These are phyloP conservation scores for Collybiopsis confluens DNA, from an alignment of 768 basidiomycete species.

Conservation along the genomic window DNA sequence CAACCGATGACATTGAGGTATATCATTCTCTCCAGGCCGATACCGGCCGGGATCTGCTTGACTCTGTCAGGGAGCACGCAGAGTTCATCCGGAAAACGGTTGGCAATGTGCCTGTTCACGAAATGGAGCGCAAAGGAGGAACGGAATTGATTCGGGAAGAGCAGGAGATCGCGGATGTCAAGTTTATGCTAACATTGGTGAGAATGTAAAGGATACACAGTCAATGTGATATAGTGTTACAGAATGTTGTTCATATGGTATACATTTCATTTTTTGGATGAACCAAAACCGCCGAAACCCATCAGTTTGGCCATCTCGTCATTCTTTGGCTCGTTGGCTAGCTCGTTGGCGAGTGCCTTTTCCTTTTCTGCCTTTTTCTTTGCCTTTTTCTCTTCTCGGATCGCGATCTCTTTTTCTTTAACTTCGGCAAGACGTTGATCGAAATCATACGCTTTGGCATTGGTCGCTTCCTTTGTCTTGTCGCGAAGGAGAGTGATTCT, in stretches of 20 bases:
- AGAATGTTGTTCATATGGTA: conserved; percentile 7
- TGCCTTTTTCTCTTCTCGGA: conserved; percentile 71
- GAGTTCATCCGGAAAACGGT: conserved; percentile 74
- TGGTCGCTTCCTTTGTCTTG: conserved; percentile 77
- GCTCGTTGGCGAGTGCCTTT: conserved; percentile 60
- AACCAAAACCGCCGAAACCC: conserved; percentile 90
- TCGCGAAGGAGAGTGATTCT: conserved; percentile 86
- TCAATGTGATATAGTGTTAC: conserved; percentile 21
- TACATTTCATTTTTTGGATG: conserved; percentile 65
- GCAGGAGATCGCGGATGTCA: conserved; percentile 78
- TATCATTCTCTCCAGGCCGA: conserved; percentile 80
- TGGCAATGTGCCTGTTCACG: conserved; percentile 63
- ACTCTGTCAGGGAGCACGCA: conserved; percentile 60
- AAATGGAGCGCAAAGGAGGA: conserved; percentile 45
- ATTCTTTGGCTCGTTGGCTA: conserved; percentile 41
- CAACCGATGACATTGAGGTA: conserved; percentile 89
- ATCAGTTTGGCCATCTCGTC: conserved; percentile 76
- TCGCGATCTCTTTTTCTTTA: conserved; percentile 61
- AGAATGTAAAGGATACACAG: conserved; percentile 33
- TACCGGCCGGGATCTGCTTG: conserved; percentile 55
- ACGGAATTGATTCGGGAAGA: conserved; percentile 74
- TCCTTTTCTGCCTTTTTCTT: conserved; percentile 78
- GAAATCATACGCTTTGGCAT: conserved; percentile 93
- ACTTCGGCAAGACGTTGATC: conserved; percentile 83
- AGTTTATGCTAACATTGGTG: conserved; percentile 69